A percentile compares a stretch with the other conserved stretches of the same genome.
Evolutionary conservation across 179 eudicot species (phyloP).

Genomic region (Drosera spatulata): DNA sequence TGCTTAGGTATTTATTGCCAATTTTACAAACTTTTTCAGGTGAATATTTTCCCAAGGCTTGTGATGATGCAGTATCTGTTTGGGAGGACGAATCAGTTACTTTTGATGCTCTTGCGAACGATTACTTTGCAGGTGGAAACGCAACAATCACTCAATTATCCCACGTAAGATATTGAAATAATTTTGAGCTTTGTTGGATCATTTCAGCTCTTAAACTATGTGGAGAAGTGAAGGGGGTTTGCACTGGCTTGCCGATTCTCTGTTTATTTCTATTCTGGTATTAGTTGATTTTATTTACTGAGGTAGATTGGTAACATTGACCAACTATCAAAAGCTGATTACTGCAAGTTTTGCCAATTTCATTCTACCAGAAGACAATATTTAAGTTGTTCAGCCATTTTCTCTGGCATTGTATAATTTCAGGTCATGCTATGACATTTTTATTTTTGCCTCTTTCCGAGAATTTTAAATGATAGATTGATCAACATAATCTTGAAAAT

Average conservation of each 20-base stretch:
- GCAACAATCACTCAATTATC: conserved; percentile 41
- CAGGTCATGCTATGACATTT: neutral
- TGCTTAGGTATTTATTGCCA: neutral
- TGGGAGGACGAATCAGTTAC: conserved; percentile 87
- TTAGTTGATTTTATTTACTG: no score
- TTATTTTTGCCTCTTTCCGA: no score
- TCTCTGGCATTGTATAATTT: neutral
- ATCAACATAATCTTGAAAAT: neutral
- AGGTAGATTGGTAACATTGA: no score
- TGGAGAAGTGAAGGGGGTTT: no score
- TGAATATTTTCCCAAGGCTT: conserved; percentile 70
- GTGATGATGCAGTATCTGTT: conserved; percentile 51
- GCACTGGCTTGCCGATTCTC: no score
- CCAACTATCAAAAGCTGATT: no score
- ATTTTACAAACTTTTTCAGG: conserved; percentile 28
- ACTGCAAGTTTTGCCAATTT: neutral
- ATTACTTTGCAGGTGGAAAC: conserved; percentile 56
- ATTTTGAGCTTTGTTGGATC: neutral
- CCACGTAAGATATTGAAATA: conserved; percentile 37
- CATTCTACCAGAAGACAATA: neutral
- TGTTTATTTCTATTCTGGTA: no score
- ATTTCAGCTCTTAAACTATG: neutral
- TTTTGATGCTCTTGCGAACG: conserved; percentile 61
- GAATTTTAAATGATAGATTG: no score
- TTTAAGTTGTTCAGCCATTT: neutral